These are phyloP conservation scores for Apiospora malaysiana DNA, from an alignment of 2,329 filamentous ascomycete species.

Conservation along the genomic window DNA sequence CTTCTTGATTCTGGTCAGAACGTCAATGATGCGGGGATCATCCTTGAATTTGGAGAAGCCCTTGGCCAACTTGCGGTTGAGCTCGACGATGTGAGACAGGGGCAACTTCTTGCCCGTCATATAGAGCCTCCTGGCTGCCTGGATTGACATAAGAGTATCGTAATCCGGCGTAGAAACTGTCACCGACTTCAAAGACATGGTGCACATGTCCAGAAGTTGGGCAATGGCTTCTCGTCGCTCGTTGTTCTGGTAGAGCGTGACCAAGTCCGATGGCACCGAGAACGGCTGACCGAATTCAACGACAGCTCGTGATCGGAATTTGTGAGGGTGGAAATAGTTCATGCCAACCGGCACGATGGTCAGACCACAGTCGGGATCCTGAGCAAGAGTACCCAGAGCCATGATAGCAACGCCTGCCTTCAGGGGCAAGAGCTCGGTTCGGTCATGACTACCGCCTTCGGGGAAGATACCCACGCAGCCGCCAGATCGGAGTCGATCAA, in stretches of 20 bases:
- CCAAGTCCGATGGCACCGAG: slow-evolving; percentile 80
- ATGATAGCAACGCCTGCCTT: slow-evolving; percentile 98
- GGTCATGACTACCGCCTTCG: slow-evolving; percentile 94
- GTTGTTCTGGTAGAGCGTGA: slow-evolving; percentile 83
- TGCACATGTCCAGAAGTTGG: slow-evolving; percentile 82
- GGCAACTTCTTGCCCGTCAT: slow-evolving; percentile 94
- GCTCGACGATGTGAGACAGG: slow-evolving; percentile 88
- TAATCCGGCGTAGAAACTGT: slow-evolving; percentile 94
- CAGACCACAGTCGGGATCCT: slow-evolving; percentile 83
- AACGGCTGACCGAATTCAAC: slow-evolving; percentile 93
- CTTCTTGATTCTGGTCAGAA: slow-evolving; percentile 76
- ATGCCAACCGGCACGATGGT: slow-evolving; percentile 97
- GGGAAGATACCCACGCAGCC: slow-evolving; percentile 97
- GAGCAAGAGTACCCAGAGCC: slow-evolving; percentile 88
- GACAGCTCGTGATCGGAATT: slow-evolving; percentile 94
- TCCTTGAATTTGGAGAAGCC: slow-evolving; percentile 94
- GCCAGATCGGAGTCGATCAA: slow-evolving; percentile 78
- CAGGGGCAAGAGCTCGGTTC: slow-evolving; percentile 86
- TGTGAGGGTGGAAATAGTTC: slow-evolving; percentile 99
- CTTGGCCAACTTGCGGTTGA: slow-evolving; percentile 88
- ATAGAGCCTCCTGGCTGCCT: slow-evolving; percentile 91
- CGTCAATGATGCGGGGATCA: slow-evolving; percentile 78
- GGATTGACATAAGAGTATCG: slow-evolving; percentile 95
- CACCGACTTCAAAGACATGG: slow-evolving; percentile 83
- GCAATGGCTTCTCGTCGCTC: slow-evolving; percentile 87